These are phyloP conservation scores for Candida namnaoensis DNA, from an alignment of 805 yeast genomes.

Conservation along the genomic window DNA sequence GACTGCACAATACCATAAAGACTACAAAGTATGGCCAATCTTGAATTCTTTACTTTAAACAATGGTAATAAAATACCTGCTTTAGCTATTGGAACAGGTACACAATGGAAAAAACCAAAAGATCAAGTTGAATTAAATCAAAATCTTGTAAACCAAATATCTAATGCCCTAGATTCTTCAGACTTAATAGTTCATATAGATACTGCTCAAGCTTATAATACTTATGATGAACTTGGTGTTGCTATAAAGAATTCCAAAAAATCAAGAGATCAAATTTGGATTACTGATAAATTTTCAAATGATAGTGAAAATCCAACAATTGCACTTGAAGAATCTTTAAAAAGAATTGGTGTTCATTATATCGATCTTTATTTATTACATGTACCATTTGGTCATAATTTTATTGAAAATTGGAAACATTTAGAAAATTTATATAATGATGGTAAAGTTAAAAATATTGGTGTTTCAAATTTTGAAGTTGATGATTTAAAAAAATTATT, in stretches of 20 bases:
- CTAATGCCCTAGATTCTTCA: too few relatives aligned
- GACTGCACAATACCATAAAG: too few relatives aligned
- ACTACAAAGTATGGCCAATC: too few relatives aligned
- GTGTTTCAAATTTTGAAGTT: constrained; percentile 52
- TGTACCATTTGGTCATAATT: constrained; percentile 32
- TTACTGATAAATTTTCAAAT: constrained; percentile 43
- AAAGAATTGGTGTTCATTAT: constrained; percentile 30
- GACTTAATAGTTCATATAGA: constrained; percentile 49
- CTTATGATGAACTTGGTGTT: constrained; percentile 42
- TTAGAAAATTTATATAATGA: constrained; percentile 38
- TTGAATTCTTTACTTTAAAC: too few relatives aligned
- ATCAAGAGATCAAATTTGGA: constrained; percentile 40
- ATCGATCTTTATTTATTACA: constrained; percentile 48
- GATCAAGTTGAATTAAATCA: too few relatives aligned
- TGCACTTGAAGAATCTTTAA: constrained; percentile 29
- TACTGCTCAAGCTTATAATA: constrained; percentile 50
- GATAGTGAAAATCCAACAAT: constrained; percentile 29
- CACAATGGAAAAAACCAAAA: too few relatives aligned
- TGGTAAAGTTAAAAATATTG: constrained; percentile 49
- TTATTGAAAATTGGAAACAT: constrained; percentile 45
- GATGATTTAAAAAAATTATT: constrained; percentile 35
- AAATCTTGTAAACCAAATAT: too few relatives aligned
- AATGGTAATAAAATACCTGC: too few relatives aligned
- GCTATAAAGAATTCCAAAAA: constrained; percentile 32
- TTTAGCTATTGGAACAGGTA: too few relatives aligned